Evolutionary conservation across 345 rosid species (phyloP), one percentile per base, ranked within the genome.

Genomic region (Balakata baccata): DNA sequence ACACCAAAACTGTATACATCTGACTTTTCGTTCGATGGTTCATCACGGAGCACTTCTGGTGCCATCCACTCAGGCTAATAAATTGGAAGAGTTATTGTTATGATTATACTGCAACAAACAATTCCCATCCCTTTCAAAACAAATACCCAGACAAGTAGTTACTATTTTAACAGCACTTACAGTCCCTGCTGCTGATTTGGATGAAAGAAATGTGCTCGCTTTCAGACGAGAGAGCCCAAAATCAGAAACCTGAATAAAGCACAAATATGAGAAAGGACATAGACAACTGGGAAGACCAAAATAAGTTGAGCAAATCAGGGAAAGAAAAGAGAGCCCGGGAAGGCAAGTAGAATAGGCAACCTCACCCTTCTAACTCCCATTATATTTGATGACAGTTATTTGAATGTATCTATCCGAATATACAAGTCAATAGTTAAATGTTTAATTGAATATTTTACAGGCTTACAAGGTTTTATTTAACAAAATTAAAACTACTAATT

Each of bases 41-140:
- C 98, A 76, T 94, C 98, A 37, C 98, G 88, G 16, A 94, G 89
- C 72, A 94, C 98, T 87, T 94, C 98, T 53, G 98, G 98, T 76
- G 98, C 98, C 98, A 94, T 94, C 98, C 98, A 94, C 84, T 92
- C 98, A 61, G 98, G 98, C 98, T 94, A 82, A 29, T 29, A 29
- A 57, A 69, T 73, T 45, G 59, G 60, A 74, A 75, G 54, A 68
- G 49, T 62, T 45, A 39, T 50, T 14, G 47, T 68, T 57, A 74
- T 45, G 72, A 56, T 76, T n/a, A 53, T 60, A 47, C 37, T 64
- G 69, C 29, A 38, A 64, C 7, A 56, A 62, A 57, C 34, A 29
- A 29, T 29, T 29, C 34, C 50, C 6, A 7, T 23, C 16, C 64
- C 74, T 41, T 74, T 66, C 51, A 23, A 72, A 75, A 50, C 57